These are phyloP conservation scores for Staphylotrichum tortipilum DNA, from an alignment of 495 filamentous ascomycete species.

Conservation along the genomic window DNA sequence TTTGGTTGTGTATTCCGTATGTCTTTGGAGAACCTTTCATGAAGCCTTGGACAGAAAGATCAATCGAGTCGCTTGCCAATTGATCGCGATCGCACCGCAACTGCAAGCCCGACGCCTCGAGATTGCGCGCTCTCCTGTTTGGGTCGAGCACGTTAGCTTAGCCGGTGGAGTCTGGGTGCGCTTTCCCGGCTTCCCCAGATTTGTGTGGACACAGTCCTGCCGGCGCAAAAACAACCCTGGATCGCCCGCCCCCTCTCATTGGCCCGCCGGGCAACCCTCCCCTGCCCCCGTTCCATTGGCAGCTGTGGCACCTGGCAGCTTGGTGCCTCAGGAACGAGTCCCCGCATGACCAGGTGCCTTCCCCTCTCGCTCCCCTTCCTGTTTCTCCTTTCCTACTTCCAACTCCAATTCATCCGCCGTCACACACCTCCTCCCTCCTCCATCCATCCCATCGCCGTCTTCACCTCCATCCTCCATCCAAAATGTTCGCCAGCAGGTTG, in stretches of 20 bases:
- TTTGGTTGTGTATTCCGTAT: too few species aligned
- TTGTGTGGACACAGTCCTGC: neutral
- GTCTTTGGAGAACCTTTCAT: too few species aligned
- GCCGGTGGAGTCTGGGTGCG: neutral
- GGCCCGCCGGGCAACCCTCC: neutral
- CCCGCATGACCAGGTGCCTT: constrained; percentile 1
- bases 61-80: too few species aligned
- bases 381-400: neutral
- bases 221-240: neutral
- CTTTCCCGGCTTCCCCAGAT: neutral
- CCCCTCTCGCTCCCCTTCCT: constrained; percentile 11
- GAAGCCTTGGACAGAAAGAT: too few species aligned
- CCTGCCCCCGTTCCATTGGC: neutral
- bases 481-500: constrained; percentile 19
- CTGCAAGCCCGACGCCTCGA: too few species aligned
- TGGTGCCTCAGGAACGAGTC: constrained; percentile 4
- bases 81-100: neutral
- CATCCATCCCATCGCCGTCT: constrained; percentile 3
- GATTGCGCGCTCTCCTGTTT: neutral
- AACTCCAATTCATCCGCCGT: neutral
- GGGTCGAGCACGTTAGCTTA: too few species aligned
- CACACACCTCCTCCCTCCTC: constrained; percentile 4
- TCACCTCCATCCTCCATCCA: neutral
- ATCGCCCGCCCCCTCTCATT: neutral
- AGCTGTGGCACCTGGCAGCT: constrained; percentile 7